These are phyloP conservation scores for Helianthus annuus DNA, from an alignment of 129 eudicot species.

Conservation along the genomic window HanXRQr2.0-SUNRISE NC_035442.2:4513393-4513892, in stretches of 20 bases:
- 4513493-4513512: slow-evolving; percentile 94
- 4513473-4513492: slow-evolving; percentile 76
- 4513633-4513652: background rate
- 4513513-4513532: slow-evolving; percentile 13
- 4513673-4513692: background rate
- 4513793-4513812: too few relatives aligned
- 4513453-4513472: slow-evolving; percentile 95
- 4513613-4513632: slow-evolving; percentile 8
- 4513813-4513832: too few relatives aligned
- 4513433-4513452: slow-evolving; percentile 54
- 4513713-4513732: background rate
- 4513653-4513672: slow-evolving; percentile 6
- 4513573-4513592: background rate
- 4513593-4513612: slow-evolving; percentile 7
- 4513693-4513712: background rate
- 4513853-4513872: too few relatives aligned
- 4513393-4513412: background rate
- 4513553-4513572: slow-evolving; percentile 5
- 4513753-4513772: too few relatives aligned
- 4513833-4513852: too few relatives aligned
- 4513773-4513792: too few relatives aligned
- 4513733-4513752: too few relatives aligned
- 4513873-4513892: too few relatives aligned
- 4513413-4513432: background rate
- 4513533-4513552: slow-evolving; percentile 7